Conservation (phyloP, 768 basidiomycete species). For the Porpolomopsis calyptriformis region DNA sequence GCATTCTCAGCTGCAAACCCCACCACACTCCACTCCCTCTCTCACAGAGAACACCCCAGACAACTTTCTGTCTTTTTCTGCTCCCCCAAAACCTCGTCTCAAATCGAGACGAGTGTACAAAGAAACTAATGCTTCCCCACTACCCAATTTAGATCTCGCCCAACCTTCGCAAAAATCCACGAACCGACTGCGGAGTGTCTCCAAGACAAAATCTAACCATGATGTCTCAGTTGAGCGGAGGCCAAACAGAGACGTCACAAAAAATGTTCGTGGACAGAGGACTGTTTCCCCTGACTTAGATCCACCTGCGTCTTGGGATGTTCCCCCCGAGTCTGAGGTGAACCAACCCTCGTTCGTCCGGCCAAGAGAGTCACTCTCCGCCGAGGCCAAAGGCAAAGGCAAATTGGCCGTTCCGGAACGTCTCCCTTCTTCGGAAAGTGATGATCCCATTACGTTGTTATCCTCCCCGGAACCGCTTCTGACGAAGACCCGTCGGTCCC, state of each 20-base stretch:
- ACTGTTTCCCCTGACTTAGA: background rate
- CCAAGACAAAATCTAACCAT: background rate
- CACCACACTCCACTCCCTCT: background rate
- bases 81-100: background rate
- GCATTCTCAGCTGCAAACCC: background rate
- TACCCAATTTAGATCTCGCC: no score
- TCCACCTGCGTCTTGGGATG: background rate
- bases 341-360: background rate
- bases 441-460: slow-evolving; percentile 1
- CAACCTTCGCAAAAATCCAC: background rate
- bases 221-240: background rate
- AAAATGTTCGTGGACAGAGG: background rate
- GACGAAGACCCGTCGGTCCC: background rate
- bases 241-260: background rate
- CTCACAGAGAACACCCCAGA: background rate
- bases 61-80: background rate
- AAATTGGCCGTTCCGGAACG: background rate
- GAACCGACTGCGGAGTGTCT: background rate
- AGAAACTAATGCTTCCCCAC: no score
- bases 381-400: background rate
- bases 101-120: background rate
- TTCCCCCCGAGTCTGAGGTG: background rate
- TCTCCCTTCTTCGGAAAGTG: background rate
- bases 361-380: background rate
- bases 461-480: background rate